Evolutionary conservation across 345 rosid genomes (phyloP), one percentile per base, ranked within the genome.

Genomic region (Melaleuca quinquenervia): DNA sequence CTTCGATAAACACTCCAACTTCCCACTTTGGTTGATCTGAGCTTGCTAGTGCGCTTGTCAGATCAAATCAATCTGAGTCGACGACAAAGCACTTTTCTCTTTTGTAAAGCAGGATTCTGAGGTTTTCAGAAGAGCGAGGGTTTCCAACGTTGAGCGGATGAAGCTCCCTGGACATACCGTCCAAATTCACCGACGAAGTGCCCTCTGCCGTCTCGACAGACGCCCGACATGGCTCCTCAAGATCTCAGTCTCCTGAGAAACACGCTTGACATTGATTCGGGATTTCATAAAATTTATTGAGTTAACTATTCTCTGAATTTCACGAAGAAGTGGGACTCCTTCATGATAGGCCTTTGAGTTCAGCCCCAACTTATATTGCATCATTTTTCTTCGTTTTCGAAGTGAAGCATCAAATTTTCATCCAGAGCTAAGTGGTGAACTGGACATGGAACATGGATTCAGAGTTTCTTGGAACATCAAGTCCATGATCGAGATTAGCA

Each of bases 211-310:
- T 60, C 0, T 41, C 9, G 16, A 13, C 11, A 64, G 8, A 36
- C 16, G 32, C 45, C 4, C 3, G 1, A 8, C 24, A 18, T 10
- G 78, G 45, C 78, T 64, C 24, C 48, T 32, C 6, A 5, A 8
- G 4, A 18, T 64, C 24, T 64, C 24, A 16, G 32, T 32, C 32
- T 32, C 12, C 29, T 64, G 5, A 64, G 1, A 64, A 32, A 8
- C 3, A 1, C 2, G 13, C 0, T 32, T 5, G 24, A 16, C 22
- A 32, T 2, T 20, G 3, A 32, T 16, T 22, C 3, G 1, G 16
- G 32, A 32, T 32, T 70, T 32, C 13, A 18, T 1, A 8, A 32
- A 32, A 1, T 16, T 8, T 16, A n/a, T 15, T 32, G 4, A 32
- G 18, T 36, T 4, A 45, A 64, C 78, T 16, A 32, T 64, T 29